These are phyloP conservation scores for Senna tora DNA, from an alignment of 306 rosid species.

Conservation along the genomic window DNA sequence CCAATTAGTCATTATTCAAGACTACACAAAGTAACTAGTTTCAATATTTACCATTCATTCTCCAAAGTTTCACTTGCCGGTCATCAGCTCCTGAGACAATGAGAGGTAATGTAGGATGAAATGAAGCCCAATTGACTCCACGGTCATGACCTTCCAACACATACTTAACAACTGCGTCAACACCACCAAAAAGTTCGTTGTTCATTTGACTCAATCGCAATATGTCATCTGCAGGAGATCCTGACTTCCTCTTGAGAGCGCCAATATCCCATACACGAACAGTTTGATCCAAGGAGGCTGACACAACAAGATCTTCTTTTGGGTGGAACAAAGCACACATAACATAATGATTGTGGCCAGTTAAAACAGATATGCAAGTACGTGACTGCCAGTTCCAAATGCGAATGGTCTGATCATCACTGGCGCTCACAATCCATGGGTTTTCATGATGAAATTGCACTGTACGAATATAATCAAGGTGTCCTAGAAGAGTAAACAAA, in stretches of 20 bases:
- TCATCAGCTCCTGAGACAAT: constrained; percentile 98
- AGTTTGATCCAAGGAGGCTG: constrained; percentile 95
- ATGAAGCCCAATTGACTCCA: constrained; percentile 96
- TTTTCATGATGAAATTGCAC: constrained; percentile 93
- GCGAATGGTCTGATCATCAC: constrained; percentile 97
- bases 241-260: constrained; percentile 85
- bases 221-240: constrained; percentile 88
- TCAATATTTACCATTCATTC: constrained; percentile 77
- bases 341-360: constrained; percentile 96
- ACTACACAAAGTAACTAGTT: constrained; percentile 18
- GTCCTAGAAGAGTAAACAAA: constrained; percentile 91
- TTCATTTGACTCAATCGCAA: constrained; percentile 91
- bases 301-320: constrained; percentile 88
- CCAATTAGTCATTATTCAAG: constrained; percentile 28
- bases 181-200: constrained; percentile 90
- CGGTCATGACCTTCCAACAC: constrained; percentile 98
- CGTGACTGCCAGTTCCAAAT: constrained; percentile 99
- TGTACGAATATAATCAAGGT: constrained; percentile 92
- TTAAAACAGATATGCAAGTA: constrained; percentile 88
- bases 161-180: constrained; percentile 90
- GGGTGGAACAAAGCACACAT: constrained; percentile 97
- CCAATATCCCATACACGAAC: constrained; percentile 97
- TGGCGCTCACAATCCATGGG: constrained; percentile 97
- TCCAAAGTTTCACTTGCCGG: constrained; percentile 93
- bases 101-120: constrained; percentile 88